phyloP scores from a whole-genome alignment of 768 basidiomycete species.

The Rossbeevera mucosa region DNA sequence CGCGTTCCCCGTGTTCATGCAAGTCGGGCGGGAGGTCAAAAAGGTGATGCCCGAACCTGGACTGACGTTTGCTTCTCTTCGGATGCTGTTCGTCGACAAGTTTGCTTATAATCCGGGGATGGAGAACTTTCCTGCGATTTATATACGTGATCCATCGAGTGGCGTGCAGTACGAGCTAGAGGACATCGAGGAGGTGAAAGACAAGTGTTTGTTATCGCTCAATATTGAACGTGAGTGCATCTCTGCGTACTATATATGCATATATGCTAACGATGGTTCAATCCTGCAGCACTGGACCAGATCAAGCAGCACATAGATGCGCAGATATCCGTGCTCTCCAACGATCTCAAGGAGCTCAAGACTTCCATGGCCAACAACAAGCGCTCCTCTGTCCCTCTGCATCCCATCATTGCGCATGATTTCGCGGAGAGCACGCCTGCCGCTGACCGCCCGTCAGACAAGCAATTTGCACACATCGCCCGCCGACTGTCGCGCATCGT shows the following conservation, averaged over 20 bases:
- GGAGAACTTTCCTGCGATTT: constrained; percentile 93
- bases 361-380: constrained; percentile 53
- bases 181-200: constrained; percentile 87
- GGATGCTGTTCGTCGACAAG: constrained; percentile 89
- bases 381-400: constrained; percentile 46
- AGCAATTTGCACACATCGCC: constrained; percentile 68
- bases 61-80: constrained; percentile 66
- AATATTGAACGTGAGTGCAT: constrained; percentile 89
- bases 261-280: neutral
- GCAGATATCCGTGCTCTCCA: constrained; percentile 79
- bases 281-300: constrained; percentile 85
- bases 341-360: constrained; percentile 88
- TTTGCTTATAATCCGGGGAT: constrained; percentile 92
- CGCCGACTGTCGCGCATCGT: constrained; percentile 71
- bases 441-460: constrained; percentile 65
- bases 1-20: constrained; percentile 74
- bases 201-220: constrained; percentile 81
- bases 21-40: constrained; percentile 87
- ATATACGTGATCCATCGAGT: constrained; percentile 87
- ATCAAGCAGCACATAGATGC: constrained; percentile 97
- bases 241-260: neutral
- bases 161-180: constrained; percentile 96
- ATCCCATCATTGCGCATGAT: constrained; percentile 48
- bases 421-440: constrained; percentile 64
- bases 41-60: constrained; percentile 70